Conservation (phyloP, 73 alveolate genomes). For the Paramecium sexaurelia region DNA sequence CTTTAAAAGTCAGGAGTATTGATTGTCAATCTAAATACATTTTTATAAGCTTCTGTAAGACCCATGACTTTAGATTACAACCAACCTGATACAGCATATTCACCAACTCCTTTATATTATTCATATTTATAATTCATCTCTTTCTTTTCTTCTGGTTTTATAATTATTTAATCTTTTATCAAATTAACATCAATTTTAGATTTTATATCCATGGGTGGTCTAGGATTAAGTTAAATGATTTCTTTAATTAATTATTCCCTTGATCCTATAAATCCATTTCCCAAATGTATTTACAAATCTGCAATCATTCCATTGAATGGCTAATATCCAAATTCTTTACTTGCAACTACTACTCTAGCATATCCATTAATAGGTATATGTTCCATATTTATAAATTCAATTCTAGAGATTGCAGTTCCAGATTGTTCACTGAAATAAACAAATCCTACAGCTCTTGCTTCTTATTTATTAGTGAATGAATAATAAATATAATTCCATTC, state of each 20-base stretch:
- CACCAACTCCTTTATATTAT: neutral
- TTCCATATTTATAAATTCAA: neutral
- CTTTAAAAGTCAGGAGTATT: neutral
- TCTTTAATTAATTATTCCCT: constrained; percentile 5
- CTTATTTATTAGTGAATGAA: neutral
- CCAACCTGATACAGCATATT: constrained; percentile 58
- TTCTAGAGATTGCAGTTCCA: neutral
- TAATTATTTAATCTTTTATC: neutral
- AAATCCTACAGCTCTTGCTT: constrained; percentile 45
- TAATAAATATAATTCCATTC: constrained; percentile 38
- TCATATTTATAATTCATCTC: neutral
- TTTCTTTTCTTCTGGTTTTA: neutral
- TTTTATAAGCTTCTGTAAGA: neutral
- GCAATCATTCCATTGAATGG: constrained; percentile 54
- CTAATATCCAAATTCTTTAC: constrained; percentile 1
- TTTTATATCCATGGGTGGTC: neutral
- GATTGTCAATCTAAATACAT: constrained; percentile 10
- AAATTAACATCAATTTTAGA: neutral
- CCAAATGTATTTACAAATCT: neutral
- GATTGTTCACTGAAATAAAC: neutral
- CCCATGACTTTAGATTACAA: neutral
- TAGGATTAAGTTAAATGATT: neutral
- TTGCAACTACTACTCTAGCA: constrained; percentile 39
- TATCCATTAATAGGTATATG: constrained; percentile 31
- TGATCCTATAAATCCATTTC: constrained; percentile 26